These are phyloP conservation scores for Moesziomyces aphidis DNA, from an alignment of 1,284 basidiomycete species.

Conservation along the genomic window DNA sequence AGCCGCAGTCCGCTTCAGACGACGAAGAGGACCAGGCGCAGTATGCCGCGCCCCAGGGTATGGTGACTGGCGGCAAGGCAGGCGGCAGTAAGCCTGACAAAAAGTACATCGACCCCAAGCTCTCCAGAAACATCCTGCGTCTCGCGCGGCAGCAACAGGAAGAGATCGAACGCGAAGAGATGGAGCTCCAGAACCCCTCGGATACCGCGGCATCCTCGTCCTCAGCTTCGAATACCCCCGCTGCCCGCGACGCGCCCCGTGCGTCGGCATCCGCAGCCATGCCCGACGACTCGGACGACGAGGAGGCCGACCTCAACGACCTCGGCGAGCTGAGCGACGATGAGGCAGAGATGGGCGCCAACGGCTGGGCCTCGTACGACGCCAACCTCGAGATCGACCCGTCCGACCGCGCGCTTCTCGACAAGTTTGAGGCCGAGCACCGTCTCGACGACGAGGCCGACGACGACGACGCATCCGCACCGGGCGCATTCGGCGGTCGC, in stretches of 20 bases:
- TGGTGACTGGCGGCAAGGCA: constrained; percentile 55
- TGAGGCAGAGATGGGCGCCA: constrained; percentile 59
- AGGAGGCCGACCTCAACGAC: constrained; percentile 56
- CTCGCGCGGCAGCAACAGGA: constrained; percentile 93
- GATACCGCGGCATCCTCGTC: constrained; percentile 19
- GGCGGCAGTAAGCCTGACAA: constrained; percentile 43
- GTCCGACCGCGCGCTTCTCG: constrained; percentile 61
- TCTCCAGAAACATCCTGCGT: constrained; percentile 88
- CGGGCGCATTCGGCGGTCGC: constrained; percentile 24
- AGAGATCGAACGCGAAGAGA: constrained; percentile 72
- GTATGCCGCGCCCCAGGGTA: constrained; percentile 39
- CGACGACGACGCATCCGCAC: constrained; percentile 23
- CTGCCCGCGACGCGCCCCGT: constrained; percentile 61
- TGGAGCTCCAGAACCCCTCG: constrained; percentile 41
- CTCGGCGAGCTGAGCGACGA: constrained; percentile 56
- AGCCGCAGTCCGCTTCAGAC: constrained; percentile 24
- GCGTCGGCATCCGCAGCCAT: constrained; percentile 55
- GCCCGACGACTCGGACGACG: constrained; percentile 70
- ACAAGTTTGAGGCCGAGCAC: constrained; percentile 56
- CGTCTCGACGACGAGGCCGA: constrained; percentile 33
- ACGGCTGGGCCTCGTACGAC: constrained; percentile 55
- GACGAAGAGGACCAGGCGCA: constrained; percentile 35
- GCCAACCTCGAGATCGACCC: constrained; percentile 64
- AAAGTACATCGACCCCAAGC: constrained; percentile 72
- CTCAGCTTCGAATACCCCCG: constrained; percentile 62